Evolutionary conservation across 129 eudicot species (phyloP).

Genomic region (Centaurea solstitialis): DNA sequence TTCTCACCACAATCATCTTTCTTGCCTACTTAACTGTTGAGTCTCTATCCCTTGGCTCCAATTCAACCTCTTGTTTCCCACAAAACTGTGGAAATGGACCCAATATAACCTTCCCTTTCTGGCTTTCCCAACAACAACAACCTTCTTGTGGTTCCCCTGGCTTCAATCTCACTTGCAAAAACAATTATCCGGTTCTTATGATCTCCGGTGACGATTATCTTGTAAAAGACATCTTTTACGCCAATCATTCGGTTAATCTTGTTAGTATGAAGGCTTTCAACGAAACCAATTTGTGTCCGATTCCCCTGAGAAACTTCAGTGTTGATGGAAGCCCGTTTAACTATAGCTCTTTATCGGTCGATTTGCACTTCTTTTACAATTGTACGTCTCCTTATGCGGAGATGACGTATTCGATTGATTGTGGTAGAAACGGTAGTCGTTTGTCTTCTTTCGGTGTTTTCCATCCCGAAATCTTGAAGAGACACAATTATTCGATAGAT

Average conservation of each 20-base stretch:
- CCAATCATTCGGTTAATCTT: slow-evolving; percentile 39
- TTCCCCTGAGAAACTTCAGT: slow-evolving; percentile 54
- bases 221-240: slow-evolving; percentile 41
- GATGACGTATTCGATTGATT: slow-evolving; percentile 34
- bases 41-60: slow-evolving; percentile 19
- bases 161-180: slow-evolving; percentile 52
- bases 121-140: slow-evolving; percentile 48
- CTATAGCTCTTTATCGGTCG: slow-evolving; percentile 17
- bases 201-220: slow-evolving; percentile 48
- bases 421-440: slow-evolving; percentile 35
- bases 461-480: slow-evolving; percentile 45
- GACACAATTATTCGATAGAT: slow-evolving; percentile 40
- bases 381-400: slow-evolving; percentile 27
- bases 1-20: slow-evolving; percentile 19
- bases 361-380: slow-evolving; percentile 52
- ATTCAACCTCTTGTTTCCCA: slow-evolving; percentile 42
- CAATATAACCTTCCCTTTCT: slow-evolving; percentile 51
- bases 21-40: slow-evolving; percentile 15
- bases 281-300: slow-evolving; percentile 44
- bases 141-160: slow-evolving; percentile 56
- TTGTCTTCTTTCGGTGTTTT: slow-evolving; percentile 55
- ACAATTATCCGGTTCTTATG: slow-evolving; percentile 34
- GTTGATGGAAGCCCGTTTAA: slow-evolving; percentile 42
- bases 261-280: slow-evolving; percentile 29
- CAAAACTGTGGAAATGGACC: slow-evolving; percentile 55